phyloP scores from a whole-genome alignment of 805 yeast genomes.

The Jamesozyma jinghongensis region DNA sequence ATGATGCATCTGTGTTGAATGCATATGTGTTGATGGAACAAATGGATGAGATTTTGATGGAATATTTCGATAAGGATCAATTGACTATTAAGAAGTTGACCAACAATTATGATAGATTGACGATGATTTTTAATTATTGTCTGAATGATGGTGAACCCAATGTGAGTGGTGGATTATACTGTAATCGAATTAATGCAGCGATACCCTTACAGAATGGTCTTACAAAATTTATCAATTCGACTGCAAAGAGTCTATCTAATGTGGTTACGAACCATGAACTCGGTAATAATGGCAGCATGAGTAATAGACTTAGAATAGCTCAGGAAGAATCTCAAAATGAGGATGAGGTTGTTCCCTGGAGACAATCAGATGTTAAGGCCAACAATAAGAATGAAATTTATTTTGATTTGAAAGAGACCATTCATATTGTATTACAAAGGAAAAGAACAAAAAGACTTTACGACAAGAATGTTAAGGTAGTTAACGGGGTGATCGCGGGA shows the following conservation, averaged over 20 bases:
- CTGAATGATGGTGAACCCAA: constrained; percentile 70
- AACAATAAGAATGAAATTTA: constrained; percentile 76
- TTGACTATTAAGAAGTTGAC: constrained; percentile 51
- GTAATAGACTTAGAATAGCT: not conserved
- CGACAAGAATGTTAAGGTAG: constrained; percentile 4
- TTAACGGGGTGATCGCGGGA: constrained; percentile 47
- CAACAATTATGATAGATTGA: constrained; percentile 60
- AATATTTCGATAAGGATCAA: constrained; percentile 47
- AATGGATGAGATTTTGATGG: constrained; percentile 43
- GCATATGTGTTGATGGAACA: constrained; percentile 45
- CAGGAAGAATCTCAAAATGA: constrained; percentile 2
- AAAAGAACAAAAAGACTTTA: not conserved
- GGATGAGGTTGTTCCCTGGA: constrained; percentile 57
- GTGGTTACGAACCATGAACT: constrained; percentile 3
- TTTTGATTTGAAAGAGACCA: constrained; percentile 66
- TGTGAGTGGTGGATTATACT: constrained; percentile 48
- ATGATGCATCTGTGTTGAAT: constrained; percentile 29
- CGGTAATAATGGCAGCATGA: not conserved
- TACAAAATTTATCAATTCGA: constrained; percentile 29
- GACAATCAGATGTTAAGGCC: constrained; percentile 45
- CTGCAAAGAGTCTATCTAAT: constrained; percentile 23
- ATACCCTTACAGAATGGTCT: constrained; percentile 44
- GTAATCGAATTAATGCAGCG: constrained; percentile 50
- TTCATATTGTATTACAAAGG: constrained; percentile 41
- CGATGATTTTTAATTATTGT: constrained; percentile 66